Base-by-base conservation (phyloP, 2,329 filamentous ascomycete genomes). In the Exophiala bonariae region DNA sequence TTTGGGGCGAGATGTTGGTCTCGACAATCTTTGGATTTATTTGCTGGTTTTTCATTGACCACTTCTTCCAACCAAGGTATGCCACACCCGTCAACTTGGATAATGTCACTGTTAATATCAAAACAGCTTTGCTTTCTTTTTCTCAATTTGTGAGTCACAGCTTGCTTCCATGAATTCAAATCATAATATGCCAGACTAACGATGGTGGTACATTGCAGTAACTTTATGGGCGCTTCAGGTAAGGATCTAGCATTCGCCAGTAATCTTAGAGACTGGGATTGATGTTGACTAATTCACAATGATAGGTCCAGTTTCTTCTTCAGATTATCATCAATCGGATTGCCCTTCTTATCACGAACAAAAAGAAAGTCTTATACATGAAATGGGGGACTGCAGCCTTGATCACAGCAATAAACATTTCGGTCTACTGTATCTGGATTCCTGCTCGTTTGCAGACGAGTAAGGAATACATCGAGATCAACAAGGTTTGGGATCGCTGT, bases 371-470 rank as follows among this genome's bases (percentile, higher is more conserved):
- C 5, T 19, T 41, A 0, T 61, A 56, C 11, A 53, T 80, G 20
- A 79, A 79, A 63, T 77, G 72, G 72, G 66, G 66, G 1, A 71
- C 71, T 1, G 66, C 74, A 1, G 31, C 61, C 1, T 13, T 74
- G 3, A 76, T 80, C 41, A 74, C 71, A 1, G 23, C 63, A 9
- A 73, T 81, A 53, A 80, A 81, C 39, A 69, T 80, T 16, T 70
- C 70, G 0, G 78, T 80, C 10, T 79, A 77, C 47, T 67, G 63
- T 40, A 78, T 80, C 34, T 81, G 75, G 69, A 77, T 81, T 13
- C 78, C 78, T 0, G 63, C 75, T 1, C 72, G 75, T 1, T 68
- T 76, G 2, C 70, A 74, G 1, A 61, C 65, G 2, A 71, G 63
- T 26, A 39, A 66, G 2, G 59, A 56, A 1, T 79, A 70, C 34